Evolutionary conservation across 192 early-diverging fungal genomes (phyloP), one percentile per base, ranked within the genome.

Genomic region (Dissophora ornata): DNA sequence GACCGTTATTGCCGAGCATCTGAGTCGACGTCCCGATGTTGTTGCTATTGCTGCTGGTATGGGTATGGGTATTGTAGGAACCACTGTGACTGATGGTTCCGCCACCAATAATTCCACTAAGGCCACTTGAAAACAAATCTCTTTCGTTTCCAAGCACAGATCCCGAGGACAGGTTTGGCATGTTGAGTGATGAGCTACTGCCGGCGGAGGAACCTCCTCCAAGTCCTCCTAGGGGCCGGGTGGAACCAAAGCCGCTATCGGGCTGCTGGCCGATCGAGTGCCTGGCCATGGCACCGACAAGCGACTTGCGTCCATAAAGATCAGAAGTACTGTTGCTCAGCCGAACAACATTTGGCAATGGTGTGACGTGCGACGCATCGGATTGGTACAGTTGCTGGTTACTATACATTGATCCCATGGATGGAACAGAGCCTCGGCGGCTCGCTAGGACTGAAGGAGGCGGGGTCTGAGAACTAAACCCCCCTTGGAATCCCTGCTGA

Each of bases 371-470:
- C 5, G 48, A 28, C 10, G 62, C 62, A 9, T 42, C 47, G 2
- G 48, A 30, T 7, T 60, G 56, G 42, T 62, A 77, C 2, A 77
- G 52, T 30, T 57, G 59, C 26, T 77, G 73, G 47, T 77, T 77
- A n/a, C 73, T 77, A 25, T 67, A 77, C 53, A 67, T 67, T 0
- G 73, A 77, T 32, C 73, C 73, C 73, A 77, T 77, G 16, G 64
- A 77, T 0, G 73, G 73, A 29, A 77, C 73, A 8, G 73, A 77
- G 4, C 73, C 73, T 45, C 73, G 38, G 9, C 73, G 63, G 29
- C 54, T 53, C 8, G 65, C 56, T 10, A 77, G 34, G 1, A 56
- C 36, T 4, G 65, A 62, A 0, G 64, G 30, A 2, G 51, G 33
- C 1, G 63, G 33, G 0, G 50, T 47, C 1, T 54, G 58, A 0